Evolutionary conservation across 2,329 filamentous ascomycete species (phyloP).

Genomic region (Pochonia chlamydosporia): DNA sequence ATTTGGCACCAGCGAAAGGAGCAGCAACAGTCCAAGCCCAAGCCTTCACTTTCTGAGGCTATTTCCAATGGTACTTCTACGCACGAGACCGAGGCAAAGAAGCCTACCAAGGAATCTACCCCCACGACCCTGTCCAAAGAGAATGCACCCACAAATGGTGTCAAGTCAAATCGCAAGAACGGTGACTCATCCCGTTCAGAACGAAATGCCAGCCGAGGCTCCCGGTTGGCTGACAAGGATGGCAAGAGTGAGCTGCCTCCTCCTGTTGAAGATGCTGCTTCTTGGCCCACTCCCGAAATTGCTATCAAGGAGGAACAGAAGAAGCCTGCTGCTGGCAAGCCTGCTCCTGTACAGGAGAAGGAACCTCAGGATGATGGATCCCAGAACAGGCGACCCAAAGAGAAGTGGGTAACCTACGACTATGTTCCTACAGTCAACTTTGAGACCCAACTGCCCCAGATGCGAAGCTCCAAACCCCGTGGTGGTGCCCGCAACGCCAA

Average conservation of each 20-base stretch:
- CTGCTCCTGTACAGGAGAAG: slow-evolving; percentile 54
- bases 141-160: slow-evolving; percentile 25
- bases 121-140: slow-evolving; percentile 17
- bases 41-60: slow-evolving; percentile 33
- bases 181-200: slow-evolving; percentile 33
- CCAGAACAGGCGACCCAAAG: slow-evolving; percentile 57
- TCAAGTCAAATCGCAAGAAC: slow-evolving; percentile 37
- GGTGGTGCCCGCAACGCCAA: slow-evolving; percentile 41
- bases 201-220: slow-evolving; percentile 41
- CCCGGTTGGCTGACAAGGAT: slow-evolving; percentile 37
- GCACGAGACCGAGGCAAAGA: slow-evolving; percentile 39
- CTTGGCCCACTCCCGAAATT: slow-evolving; percentile 88
- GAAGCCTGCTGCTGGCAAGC: slow-evolving; percentile 54
- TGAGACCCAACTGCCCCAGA: slow-evolving; percentile 67
- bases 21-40: slow-evolving; percentile 51
- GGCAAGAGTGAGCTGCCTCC: slow-evolving; percentile 39
- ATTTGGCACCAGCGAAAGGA: slow-evolving; percentile 79
- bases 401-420: slow-evolving; percentile 78
- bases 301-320: slow-evolving; percentile 66
- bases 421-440: slow-evolving; percentile 83
- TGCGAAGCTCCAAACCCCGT: slow-evolving; percentile 44
- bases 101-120: slow-evolving; percentile 17
- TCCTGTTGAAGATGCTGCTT: slow-evolving; percentile 67
- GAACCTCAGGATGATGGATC: slow-evolving; percentile 50
- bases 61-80: slow-evolving; percentile 21